Conservation (phyloP, 2,329 filamentous ascomycete species). For the Epichloe hybrida region DNA sequence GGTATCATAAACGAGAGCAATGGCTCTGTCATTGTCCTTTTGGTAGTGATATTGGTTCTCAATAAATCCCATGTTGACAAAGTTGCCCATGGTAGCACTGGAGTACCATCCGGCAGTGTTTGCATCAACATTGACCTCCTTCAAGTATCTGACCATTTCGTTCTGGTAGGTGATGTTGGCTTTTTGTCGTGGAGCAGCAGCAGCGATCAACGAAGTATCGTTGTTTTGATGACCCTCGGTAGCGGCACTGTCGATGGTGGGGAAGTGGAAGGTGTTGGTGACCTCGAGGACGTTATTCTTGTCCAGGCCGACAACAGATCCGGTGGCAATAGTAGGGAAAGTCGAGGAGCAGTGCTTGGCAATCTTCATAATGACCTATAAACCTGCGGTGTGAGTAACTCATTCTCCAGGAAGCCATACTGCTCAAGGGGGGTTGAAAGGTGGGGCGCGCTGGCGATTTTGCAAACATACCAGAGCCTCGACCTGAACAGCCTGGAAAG, state of each 20-base stretch:
- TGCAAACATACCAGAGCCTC: conserved; percentile 67
- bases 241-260: conserved; percentile 58
- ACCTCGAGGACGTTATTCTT: conserved; percentile 67
- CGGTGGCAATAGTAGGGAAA: conserved; percentile 82
- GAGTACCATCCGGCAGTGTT: conserved; percentile 99
- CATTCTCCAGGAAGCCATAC: conserved; percentile 8
- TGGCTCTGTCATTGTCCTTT: conserved; percentile 79
- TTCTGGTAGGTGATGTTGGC: conserved; percentile 77
- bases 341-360: conserved; percentile 84
- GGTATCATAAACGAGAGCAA: conserved; percentile 88
- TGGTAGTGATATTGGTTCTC: conserved; percentile 98
- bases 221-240: conserved; percentile 64
- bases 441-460: conserved; percentile 18
- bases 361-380: conserved; percentile 89
- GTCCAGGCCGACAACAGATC: conserved; percentile 89
- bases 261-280: conserved; percentile 93
- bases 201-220: conserved; percentile 61
- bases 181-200: conserved; percentile 84
- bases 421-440: conserved; percentile 14
- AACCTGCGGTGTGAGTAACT: conserved; percentile 7
- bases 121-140: conserved; percentile 96
- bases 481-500: conserved; percentile 80
- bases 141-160: conserved; percentile 93
- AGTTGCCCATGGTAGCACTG: conserved; percentile 97
- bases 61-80: conserved; percentile 85